These are phyloP conservation scores for Pseudocercospora crystallina DNA, from an alignment of 2,329 filamentous ascomycete species.

Conservation along the genomic window DNA sequence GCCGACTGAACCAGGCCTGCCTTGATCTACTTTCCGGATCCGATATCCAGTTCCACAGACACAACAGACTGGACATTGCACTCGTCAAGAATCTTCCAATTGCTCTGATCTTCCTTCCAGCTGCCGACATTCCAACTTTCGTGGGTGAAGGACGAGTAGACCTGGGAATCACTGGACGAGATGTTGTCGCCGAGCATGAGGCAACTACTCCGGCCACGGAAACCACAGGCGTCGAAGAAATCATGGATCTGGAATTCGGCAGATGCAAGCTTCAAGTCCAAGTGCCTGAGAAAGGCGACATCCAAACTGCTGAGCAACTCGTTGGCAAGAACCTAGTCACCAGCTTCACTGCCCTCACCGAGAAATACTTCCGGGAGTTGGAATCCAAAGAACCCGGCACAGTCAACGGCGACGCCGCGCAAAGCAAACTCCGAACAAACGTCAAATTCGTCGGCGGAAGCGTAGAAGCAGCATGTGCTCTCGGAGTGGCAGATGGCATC, in stretches of 20 bases:
- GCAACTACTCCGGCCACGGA: conserved; percentile 47
- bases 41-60: conserved; percentile 94
- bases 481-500: conserved; percentile 94
- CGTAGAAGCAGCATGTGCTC: conserved; percentile 92
- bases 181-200: conserved; percentile 85
- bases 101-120: conserved; percentile 93
- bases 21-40: conserved; percentile 89
- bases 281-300: conserved; percentile 79
- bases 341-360: conserved; percentile 84
- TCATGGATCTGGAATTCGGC: conserved; percentile 89
- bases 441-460: conserved; percentile 94
- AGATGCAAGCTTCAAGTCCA: conserved; percentile 94
- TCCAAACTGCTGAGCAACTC: conserved; percentile 70
- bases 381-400: conserved; percentile 54
- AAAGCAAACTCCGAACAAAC: conserved; percentile 71
- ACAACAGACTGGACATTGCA: conserved; percentile 93
- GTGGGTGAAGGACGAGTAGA: conserved; percentile 93
- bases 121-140: conserved; percentile 95
- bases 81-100: conserved; percentile 96
- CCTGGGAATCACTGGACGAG: conserved; percentile 88
- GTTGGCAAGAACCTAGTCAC: conserved; percentile 93
- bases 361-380: conserved; percentile 78
- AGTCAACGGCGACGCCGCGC: conserved; percentile 39
- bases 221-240: conserved; percentile 70
- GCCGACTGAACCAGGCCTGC: conserved; percentile 81